Conservation (phyloP, 176 grass and related monocot species). For the Raddia distichophylla region DNA sequence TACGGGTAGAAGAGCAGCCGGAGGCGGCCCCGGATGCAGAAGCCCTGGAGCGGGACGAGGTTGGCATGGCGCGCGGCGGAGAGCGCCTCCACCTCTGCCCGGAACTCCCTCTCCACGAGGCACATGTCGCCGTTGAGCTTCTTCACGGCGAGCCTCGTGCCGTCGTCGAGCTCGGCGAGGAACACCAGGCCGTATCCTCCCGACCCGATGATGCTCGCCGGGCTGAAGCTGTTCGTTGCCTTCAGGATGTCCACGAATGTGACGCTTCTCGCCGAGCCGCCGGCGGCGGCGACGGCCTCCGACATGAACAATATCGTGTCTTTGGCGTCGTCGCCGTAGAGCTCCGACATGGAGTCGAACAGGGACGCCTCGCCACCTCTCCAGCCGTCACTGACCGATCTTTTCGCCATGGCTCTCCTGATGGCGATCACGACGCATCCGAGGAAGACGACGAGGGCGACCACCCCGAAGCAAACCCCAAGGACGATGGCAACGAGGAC, state of each 20-base stretch:
- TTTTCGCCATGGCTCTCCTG: conserved; percentile 1
- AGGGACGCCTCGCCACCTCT: conserved; percentile 1
- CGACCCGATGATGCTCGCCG: conserved; percentile 37
- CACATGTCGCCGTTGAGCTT: conserved; percentile 60
- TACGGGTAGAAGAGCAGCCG: conserved; percentile 61
- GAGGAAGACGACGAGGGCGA: conserved; percentile 5
- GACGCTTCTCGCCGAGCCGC: conserved; percentile 1
- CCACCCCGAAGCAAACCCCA: conserved; percentile 38
- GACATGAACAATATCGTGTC: conserved; percentile 43
- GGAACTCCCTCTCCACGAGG: conserved; percentile 62
- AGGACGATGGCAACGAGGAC: conserved; percentile 40
- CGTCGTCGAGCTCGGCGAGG: conserved; percentile 49
- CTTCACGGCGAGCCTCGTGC: conserved; percentile 55
- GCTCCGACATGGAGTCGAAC: conserved; percentile 43
- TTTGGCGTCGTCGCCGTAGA: conserved; percentile 26
- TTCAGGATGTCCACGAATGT: conserved; percentile 53
- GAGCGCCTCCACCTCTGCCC: conserved; percentile 53
- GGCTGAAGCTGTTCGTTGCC: conserved; percentile 54
- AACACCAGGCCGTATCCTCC: conserved; percentile 60
- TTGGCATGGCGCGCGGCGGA: conserved; percentile 52
- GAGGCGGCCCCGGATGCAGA: conserved; percentile 49
- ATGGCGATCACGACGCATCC: conserved; percentile 35
- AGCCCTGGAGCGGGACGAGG: conserved; percentile 60
- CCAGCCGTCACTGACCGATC: conserved; percentile 9
- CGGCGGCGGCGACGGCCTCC: not conserved